These are phyloP conservation scores for Peterozyma xylosa DNA, from an alignment of 805 yeast species.

Conservation along the genomic window DNA sequence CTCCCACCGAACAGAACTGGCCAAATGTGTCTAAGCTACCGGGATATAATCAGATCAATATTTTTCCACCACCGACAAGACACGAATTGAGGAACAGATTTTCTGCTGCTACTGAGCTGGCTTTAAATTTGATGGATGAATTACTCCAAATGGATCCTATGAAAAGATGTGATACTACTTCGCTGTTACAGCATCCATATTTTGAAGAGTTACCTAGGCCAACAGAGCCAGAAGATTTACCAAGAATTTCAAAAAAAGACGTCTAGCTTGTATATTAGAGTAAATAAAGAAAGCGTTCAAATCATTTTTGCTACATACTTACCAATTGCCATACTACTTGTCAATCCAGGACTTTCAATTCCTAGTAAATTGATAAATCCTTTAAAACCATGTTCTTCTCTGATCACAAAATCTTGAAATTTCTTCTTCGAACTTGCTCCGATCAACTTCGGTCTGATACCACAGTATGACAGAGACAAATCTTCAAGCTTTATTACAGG, in stretches of 20 bases:
- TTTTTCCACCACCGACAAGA: conserved; percentile 78
- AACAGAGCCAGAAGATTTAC: conserved; percentile 58
- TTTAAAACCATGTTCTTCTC: conserved; percentile 61
- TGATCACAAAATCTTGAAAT: conserved; percentile 69
- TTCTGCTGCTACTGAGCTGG: conserved; percentile 84
- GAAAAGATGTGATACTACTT: conserved; percentile 57
- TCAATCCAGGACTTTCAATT: conserved; percentile 88
- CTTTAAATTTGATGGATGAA: conserved; percentile 65
- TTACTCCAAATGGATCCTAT: conserved; percentile 75
- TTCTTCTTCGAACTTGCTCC: conserved; percentile 31
- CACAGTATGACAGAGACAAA: conserved; percentile 64
- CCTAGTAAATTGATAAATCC: conserved; percentile 79
- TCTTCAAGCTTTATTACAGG: conserved; percentile 48
- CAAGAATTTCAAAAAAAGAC: conserved; percentile 25
- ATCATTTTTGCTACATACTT: conserved; percentile 47
- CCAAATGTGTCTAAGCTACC: conserved; percentile 81
- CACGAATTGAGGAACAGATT: conserved; percentile 76
- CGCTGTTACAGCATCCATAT: conserved; percentile 58
- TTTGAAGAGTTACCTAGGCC: conserved; percentile 73
- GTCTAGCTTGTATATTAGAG: conserved; percentile 13
- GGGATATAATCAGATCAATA: conserved; percentile 60
- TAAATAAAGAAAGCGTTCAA: conserved; percentile 9
- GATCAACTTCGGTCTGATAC: conserved; percentile 74
- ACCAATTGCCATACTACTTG: conserved; percentile 77
- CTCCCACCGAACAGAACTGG: conserved; percentile 91